Evolutionary conservation across 192 early-diverging fungal species (phyloP).

Genomic region (Backusella westeae): DNA sequence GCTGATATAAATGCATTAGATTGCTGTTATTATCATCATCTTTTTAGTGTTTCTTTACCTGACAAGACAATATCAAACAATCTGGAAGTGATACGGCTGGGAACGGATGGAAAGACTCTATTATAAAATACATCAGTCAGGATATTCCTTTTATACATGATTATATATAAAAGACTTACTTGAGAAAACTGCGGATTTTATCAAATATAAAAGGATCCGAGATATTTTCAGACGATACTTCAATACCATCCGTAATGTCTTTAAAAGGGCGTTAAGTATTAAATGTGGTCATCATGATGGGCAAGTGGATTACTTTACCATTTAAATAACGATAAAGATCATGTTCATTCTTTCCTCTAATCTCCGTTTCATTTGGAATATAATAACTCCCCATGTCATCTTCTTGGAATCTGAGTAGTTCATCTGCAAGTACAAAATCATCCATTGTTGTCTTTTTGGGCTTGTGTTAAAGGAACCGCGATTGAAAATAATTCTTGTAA

Average conservation of each 20-base stretch:
- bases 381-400: conserved; percentile 26
- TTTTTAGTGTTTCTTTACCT: conserved; percentile 37
- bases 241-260: conserved; percentile 46
- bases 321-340: conserved; percentile 48
- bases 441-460: conserved; percentile 5
- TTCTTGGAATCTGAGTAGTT: conserved; percentile 47
- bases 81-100: conserved; percentile 47
- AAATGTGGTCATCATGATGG: neutral
- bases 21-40: neutral
- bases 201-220: conserved; percentile 53
- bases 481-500: neutral
- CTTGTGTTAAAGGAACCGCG: neutral
- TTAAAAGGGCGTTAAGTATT: neutral
- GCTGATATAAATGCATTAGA: conserved; percentile 35
- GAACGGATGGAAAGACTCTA: conserved; percentile 53
- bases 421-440: conserved; percentile 37
- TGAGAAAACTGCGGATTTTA: conserved; percentile 66
- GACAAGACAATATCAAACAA: conserved; percentile 70
- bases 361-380: conserved; percentile 40
- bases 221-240: conserved; percentile 42
- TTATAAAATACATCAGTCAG: conserved; percentile 1
- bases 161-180: conserved; percentile 42
- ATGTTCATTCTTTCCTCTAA: conserved; percentile 41
- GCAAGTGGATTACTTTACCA: conserved; percentile 22
- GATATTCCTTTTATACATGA: neutral